Percentiles rank a stretch among this genome's conserved stretches.
Evolutionary conservation across 2,329 filamentous ascomycete species (phyloP).

Genomic region (Biscogniauxia marginata): DNA sequence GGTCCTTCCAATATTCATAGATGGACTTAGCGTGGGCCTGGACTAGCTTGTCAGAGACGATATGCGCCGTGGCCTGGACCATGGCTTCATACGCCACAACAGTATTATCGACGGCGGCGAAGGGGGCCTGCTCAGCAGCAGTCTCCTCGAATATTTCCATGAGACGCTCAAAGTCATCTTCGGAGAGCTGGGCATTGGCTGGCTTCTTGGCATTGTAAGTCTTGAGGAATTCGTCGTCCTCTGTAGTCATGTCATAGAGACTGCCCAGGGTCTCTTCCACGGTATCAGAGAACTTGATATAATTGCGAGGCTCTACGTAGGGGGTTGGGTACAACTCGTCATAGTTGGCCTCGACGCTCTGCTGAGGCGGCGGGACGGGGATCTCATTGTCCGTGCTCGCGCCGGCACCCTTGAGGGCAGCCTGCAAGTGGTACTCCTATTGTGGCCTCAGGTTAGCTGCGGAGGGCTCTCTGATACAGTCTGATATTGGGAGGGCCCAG

Average conservation of each 20-base stretch:
- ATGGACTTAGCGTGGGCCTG: conserved; percentile 67
- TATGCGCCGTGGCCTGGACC: conserved; percentile 62
- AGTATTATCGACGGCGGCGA: conserved; percentile 84
- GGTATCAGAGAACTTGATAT: conserved; percentile 96
- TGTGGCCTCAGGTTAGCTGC: conserved; percentile 14
- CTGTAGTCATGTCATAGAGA: conserved; percentile 90
- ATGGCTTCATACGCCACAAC: conserved; percentile 76
- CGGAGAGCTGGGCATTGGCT: conserved; percentile 65
- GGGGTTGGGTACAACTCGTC: conserved; percentile 78
- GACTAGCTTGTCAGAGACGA: conserved; percentile 49
- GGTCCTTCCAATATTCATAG: conserved; percentile 85
- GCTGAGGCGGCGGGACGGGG: conserved; percentile 62
- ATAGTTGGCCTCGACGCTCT: conserved; percentile 70
- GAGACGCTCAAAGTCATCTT: conserved; percentile 89
- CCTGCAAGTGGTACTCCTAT: conserved; percentile 94
- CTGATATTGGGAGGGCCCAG: not conserved
- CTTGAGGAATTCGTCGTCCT: conserved; percentile 83
- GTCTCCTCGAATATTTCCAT: conserved; percentile 95
- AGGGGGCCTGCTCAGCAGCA: conserved; percentile 79
- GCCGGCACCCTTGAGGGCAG: conserved; percentile 61
- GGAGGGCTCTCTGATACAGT: not conserved
- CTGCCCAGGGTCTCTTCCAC: conserved; percentile 92
- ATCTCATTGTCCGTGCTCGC: conserved; percentile 60
- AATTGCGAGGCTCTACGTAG: conserved; percentile 84
- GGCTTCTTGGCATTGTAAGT: conserved; percentile 77